These are phyloP conservation scores for Grigorovia yakushimaensis DNA, from an alignment of 805 yeast genomes.

Conservation along the genomic window DNA sequence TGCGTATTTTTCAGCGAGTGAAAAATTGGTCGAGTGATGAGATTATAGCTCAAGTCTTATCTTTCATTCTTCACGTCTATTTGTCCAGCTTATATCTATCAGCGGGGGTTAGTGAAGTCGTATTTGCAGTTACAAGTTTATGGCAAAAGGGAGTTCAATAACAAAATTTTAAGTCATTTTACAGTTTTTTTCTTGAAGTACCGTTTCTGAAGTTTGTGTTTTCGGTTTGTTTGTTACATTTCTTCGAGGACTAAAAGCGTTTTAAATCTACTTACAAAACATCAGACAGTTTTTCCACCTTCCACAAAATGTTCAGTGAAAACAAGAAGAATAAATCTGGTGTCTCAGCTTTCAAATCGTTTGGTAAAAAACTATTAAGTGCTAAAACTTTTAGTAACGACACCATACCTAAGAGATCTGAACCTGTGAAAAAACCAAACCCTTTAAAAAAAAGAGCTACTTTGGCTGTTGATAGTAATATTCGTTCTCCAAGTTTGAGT, in stretches of 20 bases:
- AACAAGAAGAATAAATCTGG: slow-evolving; percentile 3
- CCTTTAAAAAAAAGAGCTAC: slow-evolving; percentile 5
- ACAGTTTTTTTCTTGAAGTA: no score
- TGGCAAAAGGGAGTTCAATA: no score
- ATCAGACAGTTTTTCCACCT: neutral
- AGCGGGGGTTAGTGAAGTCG: neutral
- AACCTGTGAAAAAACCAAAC: neutral
- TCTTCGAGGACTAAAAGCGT: no score
- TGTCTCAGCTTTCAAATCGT: slow-evolving; percentile 10
- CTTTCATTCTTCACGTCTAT: neutral
- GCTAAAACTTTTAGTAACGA: slow-evolving; percentile 6
- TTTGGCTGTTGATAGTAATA: neutral
- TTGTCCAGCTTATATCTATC: neutral
- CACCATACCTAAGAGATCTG: slow-evolving; percentile 1
- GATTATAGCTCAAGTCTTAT: neutral
- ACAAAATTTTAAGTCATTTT: no score
- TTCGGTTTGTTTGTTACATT: no score
- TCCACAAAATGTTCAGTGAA: neutral
- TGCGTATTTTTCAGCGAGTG: neutral
- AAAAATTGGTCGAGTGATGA: neutral
- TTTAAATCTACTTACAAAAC: no score
- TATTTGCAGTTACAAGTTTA: no score
- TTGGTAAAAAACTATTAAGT: slow-evolving; percentile 10
- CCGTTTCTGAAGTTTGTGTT: no score
- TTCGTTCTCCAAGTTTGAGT: neutral